Conservation (phyloP, 495 filamentous ascomycete species). For the Lasiosphaeria hispida region DNA sequence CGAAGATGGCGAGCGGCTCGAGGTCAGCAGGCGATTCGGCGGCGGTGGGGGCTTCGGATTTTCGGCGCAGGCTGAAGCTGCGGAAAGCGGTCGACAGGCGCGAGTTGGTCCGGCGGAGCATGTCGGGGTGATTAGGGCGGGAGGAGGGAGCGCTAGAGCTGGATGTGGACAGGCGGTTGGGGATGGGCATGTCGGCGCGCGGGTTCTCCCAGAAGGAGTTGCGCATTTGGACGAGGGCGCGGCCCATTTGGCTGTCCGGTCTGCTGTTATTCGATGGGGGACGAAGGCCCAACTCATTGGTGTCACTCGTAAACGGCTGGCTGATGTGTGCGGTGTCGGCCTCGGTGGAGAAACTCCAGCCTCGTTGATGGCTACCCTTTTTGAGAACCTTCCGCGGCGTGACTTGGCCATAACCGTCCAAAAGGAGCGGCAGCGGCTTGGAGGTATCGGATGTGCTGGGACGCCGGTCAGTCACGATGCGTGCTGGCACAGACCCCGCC, state of each 20-base stretch:
- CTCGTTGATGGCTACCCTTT: not conserved
- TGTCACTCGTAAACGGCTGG: not conserved
- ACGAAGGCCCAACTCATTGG: not conserved
- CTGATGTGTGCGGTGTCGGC: not conserved
- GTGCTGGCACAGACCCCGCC: constrained; percentile 14
- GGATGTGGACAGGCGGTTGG: constrained; percentile 9
- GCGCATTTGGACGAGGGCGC: constrained; percentile 6
- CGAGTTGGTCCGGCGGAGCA: constrained; percentile 32
- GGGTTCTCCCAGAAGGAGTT: constrained; percentile 18
- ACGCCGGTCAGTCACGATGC: not conserved
- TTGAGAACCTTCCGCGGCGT: too few relatives aligned
- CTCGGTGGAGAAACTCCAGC: constrained; percentile 14
- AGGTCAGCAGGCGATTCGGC: constrained; percentile 14
- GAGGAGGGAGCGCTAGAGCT: not conserved
- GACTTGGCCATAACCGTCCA: too few relatives aligned
- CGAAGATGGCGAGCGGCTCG: constrained; percentile 33
- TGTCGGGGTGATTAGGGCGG: not conserved
- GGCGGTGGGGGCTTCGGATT: constrained; percentile 5
- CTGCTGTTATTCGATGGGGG: not conserved
- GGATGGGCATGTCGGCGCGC: constrained; percentile 10
- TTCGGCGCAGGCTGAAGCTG: constrained; percentile 11
- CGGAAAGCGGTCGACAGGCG: constrained; percentile 34
- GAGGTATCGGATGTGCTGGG: constrained; percentile 13
- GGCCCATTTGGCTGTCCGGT: constrained; percentile 10
- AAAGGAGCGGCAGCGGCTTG: too few relatives aligned